phyloP scores from a whole-genome alignment of 2,329 filamentous ascomycete species.

The Pseudogymnoascus sp. region DNA sequence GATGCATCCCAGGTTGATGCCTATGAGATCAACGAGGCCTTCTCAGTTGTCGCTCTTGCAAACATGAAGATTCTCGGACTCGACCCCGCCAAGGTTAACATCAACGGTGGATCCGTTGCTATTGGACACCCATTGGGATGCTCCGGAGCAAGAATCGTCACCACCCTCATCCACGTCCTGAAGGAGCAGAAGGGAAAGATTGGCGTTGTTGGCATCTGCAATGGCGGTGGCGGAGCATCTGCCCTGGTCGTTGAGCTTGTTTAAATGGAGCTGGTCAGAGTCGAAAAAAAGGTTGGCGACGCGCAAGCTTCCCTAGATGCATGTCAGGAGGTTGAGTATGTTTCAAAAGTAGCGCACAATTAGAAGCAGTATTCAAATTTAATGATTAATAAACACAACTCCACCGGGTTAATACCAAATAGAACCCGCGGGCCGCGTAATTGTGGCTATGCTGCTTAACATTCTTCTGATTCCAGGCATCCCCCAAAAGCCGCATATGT shows the following conservation, averaged over 20 bases:
- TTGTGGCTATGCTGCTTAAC: slow-evolving; percentile 2
- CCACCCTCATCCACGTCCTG: slow-evolving; percentile 81
- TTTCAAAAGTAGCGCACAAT: slow-evolving; percentile 9
- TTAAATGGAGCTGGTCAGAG: background rate
- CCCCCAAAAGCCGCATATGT: background rate
- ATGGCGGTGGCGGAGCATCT: slow-evolving; percentile 91
- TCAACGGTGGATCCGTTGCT: slow-evolving; percentile 90
- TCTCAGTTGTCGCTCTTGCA: slow-evolving; percentile 90
- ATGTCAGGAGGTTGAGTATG: slow-evolving; percentile 2
- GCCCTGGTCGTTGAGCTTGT: slow-evolving; percentile 76
- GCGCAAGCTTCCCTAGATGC: slow-evolving; percentile 1
- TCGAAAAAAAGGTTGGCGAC: background rate
- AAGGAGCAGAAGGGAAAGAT: slow-evolving; percentile 89
- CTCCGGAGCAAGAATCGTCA: slow-evolving; percentile 87
- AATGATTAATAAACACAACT: slow-evolving; percentile 8
- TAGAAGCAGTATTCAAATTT: slow-evolving; percentile 8
- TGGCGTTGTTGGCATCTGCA: slow-evolving; percentile 92
- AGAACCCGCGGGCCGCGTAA: background rate
- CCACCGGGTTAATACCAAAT: background rate
- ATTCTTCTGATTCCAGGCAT: background rate
- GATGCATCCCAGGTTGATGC: slow-evolving; percentile 72
- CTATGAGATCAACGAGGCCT: slow-evolving; percentile 99
- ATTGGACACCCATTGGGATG: slow-evolving; percentile 92
- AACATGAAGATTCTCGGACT: slow-evolving; percentile 89
- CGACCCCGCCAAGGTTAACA: slow-evolving; percentile 79